phyloP scores from a whole-genome alignment of 768 basidiomycete species.

The Plicaturopsis crispa region DNA sequence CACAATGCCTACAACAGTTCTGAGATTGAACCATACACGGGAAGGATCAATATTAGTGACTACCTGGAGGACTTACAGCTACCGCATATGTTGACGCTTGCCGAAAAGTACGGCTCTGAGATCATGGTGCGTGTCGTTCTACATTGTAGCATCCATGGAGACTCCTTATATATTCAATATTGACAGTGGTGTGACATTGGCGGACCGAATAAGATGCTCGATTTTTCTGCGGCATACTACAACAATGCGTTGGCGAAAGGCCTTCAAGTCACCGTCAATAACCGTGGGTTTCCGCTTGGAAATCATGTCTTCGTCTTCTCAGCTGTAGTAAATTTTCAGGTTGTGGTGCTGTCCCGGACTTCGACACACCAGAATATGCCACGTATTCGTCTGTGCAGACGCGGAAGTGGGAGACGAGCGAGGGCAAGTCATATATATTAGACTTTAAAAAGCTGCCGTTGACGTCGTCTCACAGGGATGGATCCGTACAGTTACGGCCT shows the following conservation, averaged over 20 bases:
- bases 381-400: constrained; percentile 38
- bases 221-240: constrained; percentile 39
- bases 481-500: constrained; percentile 45
- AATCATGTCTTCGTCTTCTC: background rate
- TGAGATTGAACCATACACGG: constrained; percentile 47
- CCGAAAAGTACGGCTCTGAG: constrained; percentile 38
- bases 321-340: constrained; percentile 19
- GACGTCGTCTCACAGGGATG: too few relatives aligned
- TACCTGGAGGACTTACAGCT: constrained; percentile 44
- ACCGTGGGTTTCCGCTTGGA: constrained; percentile 15
- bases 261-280: constrained; percentile 18
- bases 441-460: too few relatives aligned
- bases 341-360: constrained; percentile 43
- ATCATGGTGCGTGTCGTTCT: constrained; percentile 36
- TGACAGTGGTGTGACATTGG: constrained; percentile 52
- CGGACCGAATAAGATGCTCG: constrained; percentile 36
- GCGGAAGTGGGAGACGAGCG: constrained; percentile 48
- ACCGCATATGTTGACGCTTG: constrained; percentile 44
- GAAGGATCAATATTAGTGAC: constrained; percentile 38
- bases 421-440: too few relatives aligned
- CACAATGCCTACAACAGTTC: constrained; percentile 40
- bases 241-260: constrained; percentile 27
- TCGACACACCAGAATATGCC: constrained; percentile 49
- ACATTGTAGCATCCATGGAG: background rate
- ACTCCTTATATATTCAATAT: constrained; percentile 6